Percentiles rank a stretch among this genome's conserved stretches.
These are phyloP conservation scores for Carex arenaria DNA, from an alignment of 202 grass and related monocot genomes.

Conservation along the genomic window DNA sequence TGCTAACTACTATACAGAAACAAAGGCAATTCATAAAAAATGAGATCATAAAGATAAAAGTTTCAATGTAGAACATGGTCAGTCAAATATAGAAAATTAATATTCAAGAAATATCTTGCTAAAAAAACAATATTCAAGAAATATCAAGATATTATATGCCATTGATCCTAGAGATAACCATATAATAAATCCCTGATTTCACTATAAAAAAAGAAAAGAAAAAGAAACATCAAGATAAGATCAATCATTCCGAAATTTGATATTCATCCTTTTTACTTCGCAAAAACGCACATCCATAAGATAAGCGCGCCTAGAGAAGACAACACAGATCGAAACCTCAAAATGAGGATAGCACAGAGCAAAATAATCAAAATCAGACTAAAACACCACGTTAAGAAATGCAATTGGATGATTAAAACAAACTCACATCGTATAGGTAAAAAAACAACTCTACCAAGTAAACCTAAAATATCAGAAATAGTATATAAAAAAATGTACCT, in stretches of 20 bases:
- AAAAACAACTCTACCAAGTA: no score
- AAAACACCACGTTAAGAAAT: not conserved
- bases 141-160: no score
- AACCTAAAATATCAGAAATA: no score
- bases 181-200: not conserved
- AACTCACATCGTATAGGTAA: not conserved
- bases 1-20: not conserved
- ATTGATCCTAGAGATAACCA: not conserved
- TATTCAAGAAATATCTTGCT: no score
- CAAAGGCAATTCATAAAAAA: not conserved
- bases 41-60: not conserved
- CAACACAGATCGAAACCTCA: not conserved
- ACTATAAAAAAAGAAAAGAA: not conserved
- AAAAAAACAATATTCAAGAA: no score
- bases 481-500: conserved; percentile 26
- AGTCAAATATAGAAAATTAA: not conserved
- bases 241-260: not conserved
- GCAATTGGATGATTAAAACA: not conserved
- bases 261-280: not conserved
- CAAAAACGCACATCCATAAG: not conserved
- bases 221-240: not conserved
- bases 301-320: not conserved
- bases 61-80: not conserved
- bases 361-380: not conserved
- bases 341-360: not conserved